Evolutionary conservation across 805 yeast species (phyloP), one percentile per base, ranked within the genome.

Genomic region (Yarrowia sp.): DNA sequence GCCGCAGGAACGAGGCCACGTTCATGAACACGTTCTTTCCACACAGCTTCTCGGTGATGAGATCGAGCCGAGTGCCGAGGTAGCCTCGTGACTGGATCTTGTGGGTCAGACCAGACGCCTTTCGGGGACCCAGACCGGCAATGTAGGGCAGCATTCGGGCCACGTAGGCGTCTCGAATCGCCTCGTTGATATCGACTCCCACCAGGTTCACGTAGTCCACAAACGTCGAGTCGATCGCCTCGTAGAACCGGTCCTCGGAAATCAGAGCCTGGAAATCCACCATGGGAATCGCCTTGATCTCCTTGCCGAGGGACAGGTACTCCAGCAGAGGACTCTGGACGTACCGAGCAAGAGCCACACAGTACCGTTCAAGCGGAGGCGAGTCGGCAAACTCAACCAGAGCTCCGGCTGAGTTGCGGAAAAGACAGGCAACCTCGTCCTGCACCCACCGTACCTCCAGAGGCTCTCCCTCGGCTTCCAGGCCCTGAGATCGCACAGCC

Each of bases 91-190:
- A 81, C 74, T 90, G 92, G 70, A 95, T 87, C 49, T 90, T 91
- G 76, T 92, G 90, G 52, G 94, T 75, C 69, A 95, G 82, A 56
- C 96, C 96, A 34, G 90, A 84, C 0, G 98, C 94, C 77, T 95
- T 95, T 80, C 99, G 88, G 63, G 97, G 96, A 50, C 99, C 99
- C 69, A 95, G 82, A 30, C 99, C 99, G 9, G 96, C 86, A 63
- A 95, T 85, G 75, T 85, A 95, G 38, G 87, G 95, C 70, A 95
- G 80, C 65, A 86, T 78, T 40, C 85, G 84, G 2, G 97, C 91
- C 69, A 86, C 78, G 73, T 91, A 90, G 0, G 86, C 81, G 68
- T 90, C 90, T 69, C 92, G 82, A 7, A 92, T 88, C 9, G 97
- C 97, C 70, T 89, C 93, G 73, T 95, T 94, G 73, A 95, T 88